Evolutionary conservation across 345 rosid genomes (phyloP), one percentile per base, ranked within the genome.

Genomic region (Clarkia xantiana): DNA sequence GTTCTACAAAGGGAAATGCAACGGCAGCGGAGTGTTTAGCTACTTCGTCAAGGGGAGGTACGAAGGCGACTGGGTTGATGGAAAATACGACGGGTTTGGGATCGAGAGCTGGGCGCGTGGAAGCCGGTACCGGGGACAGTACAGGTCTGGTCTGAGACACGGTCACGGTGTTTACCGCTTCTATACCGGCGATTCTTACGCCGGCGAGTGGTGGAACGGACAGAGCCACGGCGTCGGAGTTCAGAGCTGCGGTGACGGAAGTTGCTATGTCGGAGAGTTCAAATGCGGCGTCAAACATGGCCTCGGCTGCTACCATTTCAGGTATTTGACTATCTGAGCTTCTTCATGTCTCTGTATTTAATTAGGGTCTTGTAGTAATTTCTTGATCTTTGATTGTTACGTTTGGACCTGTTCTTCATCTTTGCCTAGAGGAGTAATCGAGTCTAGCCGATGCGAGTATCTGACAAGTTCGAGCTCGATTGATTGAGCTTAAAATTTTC

Each of bases 31-130:
- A 51, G 96, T 91, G 18, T 91, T 86, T 46, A 83, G 74, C 36
- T 86, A 74, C 52, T 70, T 64, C 53, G 76, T 71, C 13, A 86
- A 76, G 29, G 96, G 96, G 45, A 76, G 93, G 52, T 86, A 91
- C 44, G 94, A 91, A 54, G 98, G 96, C 7, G 94, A 91, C 38
- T 91, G 94, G 98, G 60, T 91, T 4, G 84, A 79, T 55, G 96
- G 98, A 38, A 76, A 76, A 56, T 91, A 91, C 51, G 94, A 91
- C 47, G 98, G 98, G 9, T 78, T 61, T 39, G 98, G 98, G 25
- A 82, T 83, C 12, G 98, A 91, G 71, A 79, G 82, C 53, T 91
- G 98, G 96, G 78, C 82, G 14, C 72, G 83, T 61, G 98, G 98
- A 61, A 86, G 98, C 46, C 74, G 84, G 57, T 86, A 86, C 36